Base-by-base conservation (phyloP, 2,329 filamentous ascomycete genomes). In the Waltergamsia citrina region DNA sequence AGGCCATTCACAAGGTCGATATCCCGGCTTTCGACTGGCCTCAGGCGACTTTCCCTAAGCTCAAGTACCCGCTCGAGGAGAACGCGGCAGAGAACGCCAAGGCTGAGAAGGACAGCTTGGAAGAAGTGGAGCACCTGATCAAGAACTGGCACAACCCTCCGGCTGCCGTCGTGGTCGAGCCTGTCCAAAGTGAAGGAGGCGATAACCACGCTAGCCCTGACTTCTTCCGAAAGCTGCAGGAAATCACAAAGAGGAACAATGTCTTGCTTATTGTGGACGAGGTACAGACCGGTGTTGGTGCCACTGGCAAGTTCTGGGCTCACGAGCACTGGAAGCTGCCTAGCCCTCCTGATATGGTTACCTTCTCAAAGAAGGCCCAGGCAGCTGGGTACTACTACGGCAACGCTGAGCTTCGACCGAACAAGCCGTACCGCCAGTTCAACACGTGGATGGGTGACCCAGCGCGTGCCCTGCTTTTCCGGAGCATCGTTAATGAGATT, bases 381-480 rank as follows among this genome's bases (percentile, higher is more conserved):
- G 85, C 87, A 2, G 87, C 88, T 7, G 87, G 87, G 22, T 94
- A 92, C 71, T 94, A 92, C 71, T 94, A 79, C 54, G 81, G 81
- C 40, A 81, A 92, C 69, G 71, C 76, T 8, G 78, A 75, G 27
- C 71, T 94, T 45, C 72, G 84, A 10, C 87, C 87, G 41, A 94
- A 94, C 69, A 88, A 88, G 71, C 83, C 88, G 6, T 94, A 94
- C 69, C 80, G 87, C 41, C 87, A 94, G 63, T 94, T 94, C 72
- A 94, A 94, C 71, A 94, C 86, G 32, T 94, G 87, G 87, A 93
- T 94, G 81, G 87, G 87, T 49, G 87, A 94, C 63, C 87, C 87
- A 12, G 80, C 82, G 11, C 79, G 85, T 39, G 85, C 83, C n/a
- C 65, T 94, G 39, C 71, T 94, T 44, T 94, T 93, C 79, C 77